Evolutionary conservation across 306 rosid genomes (phyloP).

Genomic region (Luffa acutangula): DNA sequence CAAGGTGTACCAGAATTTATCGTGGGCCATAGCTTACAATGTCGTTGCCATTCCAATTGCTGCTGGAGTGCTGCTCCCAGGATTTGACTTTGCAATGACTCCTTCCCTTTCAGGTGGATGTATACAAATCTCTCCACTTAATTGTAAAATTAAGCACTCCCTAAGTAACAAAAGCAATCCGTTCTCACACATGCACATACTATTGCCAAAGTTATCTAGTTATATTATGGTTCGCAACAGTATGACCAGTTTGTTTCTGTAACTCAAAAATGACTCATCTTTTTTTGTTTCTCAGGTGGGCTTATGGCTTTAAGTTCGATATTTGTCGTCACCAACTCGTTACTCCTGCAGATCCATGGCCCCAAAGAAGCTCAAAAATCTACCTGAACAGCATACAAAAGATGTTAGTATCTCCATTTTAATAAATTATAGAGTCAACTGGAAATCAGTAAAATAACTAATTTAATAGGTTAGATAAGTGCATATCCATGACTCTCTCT

Average conservation of each 20-base stretch:
- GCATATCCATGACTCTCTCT: neutral
- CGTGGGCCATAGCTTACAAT: slow-evolving; percentile 94
- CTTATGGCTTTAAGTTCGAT: slow-evolving; percentile 95
- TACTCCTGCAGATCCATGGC: slow-evolving; percentile 75
- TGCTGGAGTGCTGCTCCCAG: slow-evolving; percentile 86
- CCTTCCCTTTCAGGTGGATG: slow-evolving; percentile 89
- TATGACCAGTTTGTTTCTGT: neutral
- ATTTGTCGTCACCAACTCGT: slow-evolving; percentile 76
- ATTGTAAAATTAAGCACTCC: neutral
- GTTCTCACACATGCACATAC: neutral
- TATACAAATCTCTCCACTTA: neutral
- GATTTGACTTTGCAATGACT: slow-evolving; percentile 87
- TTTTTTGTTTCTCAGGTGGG: slow-evolving; percentile 59
- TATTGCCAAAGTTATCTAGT: neutral
- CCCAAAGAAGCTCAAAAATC: neutral
- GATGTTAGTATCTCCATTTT: neutral
- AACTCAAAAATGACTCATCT: neutral
- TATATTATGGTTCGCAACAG: neutral
- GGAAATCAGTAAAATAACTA: neutral
- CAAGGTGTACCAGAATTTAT: slow-evolving; percentile 85
- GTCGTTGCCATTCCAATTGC: slow-evolving; percentile 73
- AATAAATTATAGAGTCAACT: neutral
- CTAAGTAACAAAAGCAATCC: neutral
- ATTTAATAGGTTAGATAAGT: neutral
- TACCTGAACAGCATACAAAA: neutral